Conservation (phyloP, 2,329 filamentous ascomycete species). For the Fusarium sp. region DNA sequence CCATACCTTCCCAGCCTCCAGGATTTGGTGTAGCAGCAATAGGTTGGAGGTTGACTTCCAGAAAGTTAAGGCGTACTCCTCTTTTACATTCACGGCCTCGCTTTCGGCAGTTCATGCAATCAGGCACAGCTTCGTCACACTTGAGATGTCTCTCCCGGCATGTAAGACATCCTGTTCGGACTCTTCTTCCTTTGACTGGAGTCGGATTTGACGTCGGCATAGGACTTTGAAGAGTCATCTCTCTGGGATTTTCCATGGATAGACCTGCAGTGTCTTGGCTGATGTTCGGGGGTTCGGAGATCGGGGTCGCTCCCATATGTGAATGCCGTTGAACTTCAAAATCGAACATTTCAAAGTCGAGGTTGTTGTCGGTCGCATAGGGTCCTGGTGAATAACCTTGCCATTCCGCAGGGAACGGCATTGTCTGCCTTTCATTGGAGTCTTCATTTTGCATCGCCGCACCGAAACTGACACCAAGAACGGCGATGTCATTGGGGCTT, state of each 20-base stretch:
- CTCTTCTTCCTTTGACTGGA: conserved; percentile 68
- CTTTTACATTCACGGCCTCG: conserved; percentile 87
- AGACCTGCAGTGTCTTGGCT: conserved; percentile 3
- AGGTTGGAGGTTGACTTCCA: conserved; percentile 81
- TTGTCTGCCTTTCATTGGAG: conserved; percentile 23
- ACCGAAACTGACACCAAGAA: conserved; percentile 31
- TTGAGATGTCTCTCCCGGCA: conserved; percentile 91
- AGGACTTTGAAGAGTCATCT: conserved; percentile 17
- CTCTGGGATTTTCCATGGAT: conserved; percentile 13
- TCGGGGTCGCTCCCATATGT: conserved; percentile 1
- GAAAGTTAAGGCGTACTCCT: conserved; percentile 89
- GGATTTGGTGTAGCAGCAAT: conserved; percentile 55
- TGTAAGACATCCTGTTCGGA: conserved; percentile 89
- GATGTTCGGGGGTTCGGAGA: conserved; percentile 15
- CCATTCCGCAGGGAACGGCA: conserved; percentile 23
- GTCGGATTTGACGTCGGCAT: conserved; percentile 15
- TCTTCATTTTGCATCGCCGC: conserved; percentile 41
- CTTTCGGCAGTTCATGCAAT: conserved; percentile 84
- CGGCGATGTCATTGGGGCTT: conserved; percentile 30
- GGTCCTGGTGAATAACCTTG: conserved; percentile 16
- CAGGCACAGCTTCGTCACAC: conserved; percentile 78
- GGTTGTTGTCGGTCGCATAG: conserved; percentile 3
- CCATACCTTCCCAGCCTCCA: conserved; percentile 40
- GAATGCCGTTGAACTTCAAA: conserved; percentile 9
- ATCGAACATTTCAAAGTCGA: conserved; percentile 2